Percentiles rank a stretch among this genome's conserved stretches.
phyloP scores from a whole-genome alignment of 352 stramenopile species.

The Phytophthora palmivora region DNA sequence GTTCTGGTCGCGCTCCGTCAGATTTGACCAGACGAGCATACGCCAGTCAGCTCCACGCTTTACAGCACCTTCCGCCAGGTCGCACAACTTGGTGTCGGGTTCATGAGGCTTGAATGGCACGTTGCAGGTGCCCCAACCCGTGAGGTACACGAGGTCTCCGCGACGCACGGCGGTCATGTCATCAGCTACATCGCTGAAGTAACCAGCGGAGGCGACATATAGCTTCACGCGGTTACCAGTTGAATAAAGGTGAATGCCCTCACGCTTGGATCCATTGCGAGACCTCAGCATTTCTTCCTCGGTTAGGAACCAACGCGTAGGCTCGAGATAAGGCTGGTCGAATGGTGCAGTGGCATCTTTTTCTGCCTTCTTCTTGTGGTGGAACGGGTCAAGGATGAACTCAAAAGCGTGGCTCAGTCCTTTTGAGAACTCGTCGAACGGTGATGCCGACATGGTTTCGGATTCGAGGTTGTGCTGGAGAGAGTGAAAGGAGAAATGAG shows the following conservation, averaged over 20 bases:
- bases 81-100: constrained; percentile 42
- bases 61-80: constrained; percentile 44
- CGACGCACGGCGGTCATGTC: constrained; percentile 39
- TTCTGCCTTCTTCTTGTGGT: constrained; percentile 25
- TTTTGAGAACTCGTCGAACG: constrained; percentile 19
- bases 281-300: constrained; percentile 59
- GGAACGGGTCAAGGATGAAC: constrained; percentile 41
- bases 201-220: constrained; percentile 51
- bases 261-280: constrained; percentile 44
- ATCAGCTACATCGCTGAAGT: constrained; percentile 56
- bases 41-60: constrained; percentile 52
- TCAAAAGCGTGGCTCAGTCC: constrained; percentile 34
- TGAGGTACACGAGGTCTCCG: constrained; percentile 52
- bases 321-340: constrained; percentile 55
- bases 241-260: constrained; percentile 48
- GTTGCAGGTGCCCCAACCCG: constrained; percentile 66
- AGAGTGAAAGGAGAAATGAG: constrained; percentile 14
- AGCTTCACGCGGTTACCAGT: constrained; percentile 54
- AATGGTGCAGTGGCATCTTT: constrained; percentile 33
- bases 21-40: constrained; percentile 67
- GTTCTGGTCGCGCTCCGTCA: constrained; percentile 57
- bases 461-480: constrained; percentile 3
- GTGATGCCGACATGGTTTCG: constrained; percentile 18
- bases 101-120: constrained; percentile 52
- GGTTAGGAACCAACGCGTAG: constrained; percentile 64